These are phyloP conservation scores for Teunomyces funiuensis DNA, from an alignment of 805 yeast genomes.

Conservation along the genomic window DNA sequence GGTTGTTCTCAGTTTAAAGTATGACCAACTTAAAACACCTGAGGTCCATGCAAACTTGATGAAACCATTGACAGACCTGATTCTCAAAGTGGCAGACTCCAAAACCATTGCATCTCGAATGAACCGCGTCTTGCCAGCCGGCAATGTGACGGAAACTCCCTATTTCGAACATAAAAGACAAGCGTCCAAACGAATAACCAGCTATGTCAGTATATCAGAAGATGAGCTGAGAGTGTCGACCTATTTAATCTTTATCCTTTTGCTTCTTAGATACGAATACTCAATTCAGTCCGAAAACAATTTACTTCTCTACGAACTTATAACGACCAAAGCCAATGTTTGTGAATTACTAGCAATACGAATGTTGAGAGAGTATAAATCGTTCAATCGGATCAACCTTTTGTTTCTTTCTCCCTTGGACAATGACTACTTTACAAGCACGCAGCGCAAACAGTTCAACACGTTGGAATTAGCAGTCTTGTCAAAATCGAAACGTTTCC, in stretches of 20 bases:
- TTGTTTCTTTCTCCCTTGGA: conserved; percentile 48
- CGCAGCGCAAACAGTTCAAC: conserved; percentile 27
- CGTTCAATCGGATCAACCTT: conserved; percentile 43
- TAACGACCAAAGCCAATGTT: conserved; percentile 46
- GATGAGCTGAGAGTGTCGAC: conserved; percentile 21
- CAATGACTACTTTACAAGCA: conserved; percentile 24
- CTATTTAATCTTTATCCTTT: conserved; percentile 30
- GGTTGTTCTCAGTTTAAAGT: conserved; percentile 46
- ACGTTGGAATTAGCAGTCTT: conserved; percentile 53
- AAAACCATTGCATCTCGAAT: conserved; percentile 35
- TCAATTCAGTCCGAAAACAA: conserved; percentile 40
- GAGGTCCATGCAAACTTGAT: conserved; percentile 48
- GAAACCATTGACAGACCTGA: conserved; percentile 44
- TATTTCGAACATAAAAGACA: conserved; percentile 19
- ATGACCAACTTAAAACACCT: conserved; percentile 52
- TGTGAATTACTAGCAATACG: conserved; percentile 56
- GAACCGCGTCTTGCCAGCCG: conserved; percentile 29
- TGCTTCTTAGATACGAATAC: conserved; percentile 38
- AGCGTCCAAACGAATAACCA: conserved; percentile 8
- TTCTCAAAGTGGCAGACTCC: conserved; percentile 39
- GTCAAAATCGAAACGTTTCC: conserved; percentile 51
- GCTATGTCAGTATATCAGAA: conserved; percentile 5
- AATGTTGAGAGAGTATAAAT: conserved; percentile 46
- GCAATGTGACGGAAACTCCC: conserved; percentile 17
- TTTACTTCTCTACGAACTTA: conserved; percentile 35